phyloP scores from a whole-genome alignment of 2,329 filamentous ascomycete genomes.

The Cytospora paraplurivora region DNA sequence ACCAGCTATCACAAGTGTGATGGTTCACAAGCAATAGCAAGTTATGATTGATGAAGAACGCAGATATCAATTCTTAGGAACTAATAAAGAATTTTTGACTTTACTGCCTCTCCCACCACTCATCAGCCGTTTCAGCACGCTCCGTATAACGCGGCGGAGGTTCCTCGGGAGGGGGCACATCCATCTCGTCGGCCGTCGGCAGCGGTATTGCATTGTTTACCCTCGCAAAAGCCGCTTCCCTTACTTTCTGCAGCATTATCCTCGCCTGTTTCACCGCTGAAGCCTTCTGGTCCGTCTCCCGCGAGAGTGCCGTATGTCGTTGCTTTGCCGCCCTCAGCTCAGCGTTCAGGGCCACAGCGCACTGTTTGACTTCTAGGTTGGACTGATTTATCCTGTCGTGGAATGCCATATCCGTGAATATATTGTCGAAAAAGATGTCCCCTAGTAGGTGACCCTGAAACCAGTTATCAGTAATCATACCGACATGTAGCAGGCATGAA shows the following conservation, averaged over 20 bases:
- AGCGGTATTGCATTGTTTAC: background rate
- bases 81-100: background rate
- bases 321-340: slow-evolving; percentile 39
- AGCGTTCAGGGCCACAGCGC: slow-evolving; percentile 37
- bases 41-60: background rate
- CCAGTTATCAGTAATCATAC: too few relatives aligned
- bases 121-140: background rate
- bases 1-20: background rate
- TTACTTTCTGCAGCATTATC: slow-evolving; percentile 46
- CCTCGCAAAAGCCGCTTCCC: slow-evolving; percentile 46
- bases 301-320: slow-evolving; percentile 36
- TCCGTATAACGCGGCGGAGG: slow-evolving; percentile 19
- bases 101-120: slow-evolving; percentile 14
- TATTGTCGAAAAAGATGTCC: slow-evolving; percentile 58
- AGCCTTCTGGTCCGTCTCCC: slow-evolving; percentile 38
- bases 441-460: slow-evolving; percentile 48
- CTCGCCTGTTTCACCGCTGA: slow-evolving; percentile 40
- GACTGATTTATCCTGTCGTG: slow-evolving; percentile 53
- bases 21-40: background rate
- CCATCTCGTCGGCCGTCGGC: background rate
- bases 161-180: slow-evolving; percentile 4
- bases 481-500: too few relatives aligned
- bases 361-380: slow-evolving; percentile 40
- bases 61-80: slow-evolving; percentile 2
- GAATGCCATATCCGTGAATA: slow-evolving; percentile 55